A percentile compares a stretch with the other conserved stretches of the same genome.
Evolutionary conservation across 2,329 filamentous ascomycete genomes (phyloP).

Genomic region (Aspergillus piperis): DNA sequence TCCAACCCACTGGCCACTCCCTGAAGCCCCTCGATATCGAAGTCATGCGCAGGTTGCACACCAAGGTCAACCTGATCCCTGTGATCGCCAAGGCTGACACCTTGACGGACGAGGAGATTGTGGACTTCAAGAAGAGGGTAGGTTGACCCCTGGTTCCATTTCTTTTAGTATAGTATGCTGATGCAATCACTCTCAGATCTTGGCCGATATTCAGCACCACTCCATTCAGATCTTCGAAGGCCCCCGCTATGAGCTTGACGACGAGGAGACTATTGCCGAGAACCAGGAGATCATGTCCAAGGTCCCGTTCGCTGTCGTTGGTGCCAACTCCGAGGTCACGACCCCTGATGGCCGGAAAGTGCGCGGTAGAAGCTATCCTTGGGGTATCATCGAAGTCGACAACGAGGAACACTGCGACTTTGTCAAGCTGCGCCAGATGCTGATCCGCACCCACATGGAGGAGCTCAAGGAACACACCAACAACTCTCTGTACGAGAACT

Average conservation of each 20-base stretch:
- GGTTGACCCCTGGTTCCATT: constrained; percentile 37
- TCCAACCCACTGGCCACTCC: constrained; percentile 97
- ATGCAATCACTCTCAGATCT: constrained; percentile 64
- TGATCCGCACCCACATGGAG: constrained; percentile 99
- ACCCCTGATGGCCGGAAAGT: constrained; percentile 92
- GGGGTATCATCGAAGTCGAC: constrained; percentile 98
- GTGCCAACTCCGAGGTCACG: constrained; percentile 91
- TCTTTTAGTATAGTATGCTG: constrained; percentile 23
- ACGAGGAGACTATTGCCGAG: constrained; percentile 99
- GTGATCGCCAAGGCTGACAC: constrained; percentile 99
- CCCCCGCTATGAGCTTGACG: constrained; percentile 95
- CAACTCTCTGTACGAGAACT: constrained; percentile 98
- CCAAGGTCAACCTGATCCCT: constrained; percentile 99
- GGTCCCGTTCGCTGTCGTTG: constrained; percentile 96
- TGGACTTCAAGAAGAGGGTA: constrained; percentile 93
- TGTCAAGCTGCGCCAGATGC: constrained; percentile 99
- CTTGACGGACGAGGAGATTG: constrained; percentile 93
- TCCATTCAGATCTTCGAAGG: constrained; percentile 99
- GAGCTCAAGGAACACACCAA: constrained; percentile 99
- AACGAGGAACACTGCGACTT: constrained; percentile 99
- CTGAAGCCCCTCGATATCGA: constrained; percentile 98
- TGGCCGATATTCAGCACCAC: constrained; percentile 95
- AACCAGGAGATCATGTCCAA: constrained; percentile 99
- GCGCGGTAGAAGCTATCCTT: constrained; percentile 92
- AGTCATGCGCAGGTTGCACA: constrained; percentile 98